A percentile compares a stretch with the other conserved stretches of the same genome.
These are phyloP conservation scores for Biscogniauxia mediterranea DNA, from an alignment of 2,329 filamentous ascomycete genomes.

Conservation along the genomic window DNA sequence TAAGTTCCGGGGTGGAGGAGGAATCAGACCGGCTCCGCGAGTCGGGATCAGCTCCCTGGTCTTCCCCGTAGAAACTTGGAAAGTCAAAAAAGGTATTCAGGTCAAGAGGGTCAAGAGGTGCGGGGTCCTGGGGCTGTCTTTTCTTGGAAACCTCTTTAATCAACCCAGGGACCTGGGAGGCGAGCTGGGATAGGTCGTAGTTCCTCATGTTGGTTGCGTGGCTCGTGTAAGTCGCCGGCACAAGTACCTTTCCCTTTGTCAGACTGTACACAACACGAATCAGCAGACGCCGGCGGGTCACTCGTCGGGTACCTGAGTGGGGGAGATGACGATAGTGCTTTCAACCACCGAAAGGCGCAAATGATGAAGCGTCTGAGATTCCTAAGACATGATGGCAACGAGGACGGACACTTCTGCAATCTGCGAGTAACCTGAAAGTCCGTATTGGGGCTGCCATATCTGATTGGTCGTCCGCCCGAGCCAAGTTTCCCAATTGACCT, in stretches of 20 bases:
- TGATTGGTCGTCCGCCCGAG: constrained; percentile 28
- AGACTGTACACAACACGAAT: constrained; percentile 35
- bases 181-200: constrained; percentile 30
- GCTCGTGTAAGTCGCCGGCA: constrained; percentile 34
- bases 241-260: constrained; percentile 32
- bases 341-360: constrained; percentile 28
- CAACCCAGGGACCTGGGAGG: constrained; percentile 29
- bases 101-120: constrained; percentile 21
- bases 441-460: constrained; percentile 19
- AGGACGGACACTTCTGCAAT: constrained; percentile 31
- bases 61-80: constrained; percentile 26
- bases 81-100: constrained; percentile 31
- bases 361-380: constrained; percentile 33
- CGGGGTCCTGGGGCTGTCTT: constrained; percentile 21
- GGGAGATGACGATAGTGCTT: constrained; percentile 32
- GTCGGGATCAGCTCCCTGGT: constrained; percentile 28
- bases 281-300: constrained; percentile 33
- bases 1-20: constrained; percentile 34
- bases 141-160: constrained; percentile 29
- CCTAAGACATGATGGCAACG: constrained; percentile 32
- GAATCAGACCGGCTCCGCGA: constrained; percentile 31
- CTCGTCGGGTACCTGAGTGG: constrained; percentile 33
- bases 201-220: constrained; percentile 31
- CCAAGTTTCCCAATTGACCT: constrained; percentile 27
- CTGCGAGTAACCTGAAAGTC: constrained; percentile 29